These are phyloP conservation scores for Viola odorata DNA, from an alignment of 345 rosid genomes.

Conservation along the genomic window DNA sequence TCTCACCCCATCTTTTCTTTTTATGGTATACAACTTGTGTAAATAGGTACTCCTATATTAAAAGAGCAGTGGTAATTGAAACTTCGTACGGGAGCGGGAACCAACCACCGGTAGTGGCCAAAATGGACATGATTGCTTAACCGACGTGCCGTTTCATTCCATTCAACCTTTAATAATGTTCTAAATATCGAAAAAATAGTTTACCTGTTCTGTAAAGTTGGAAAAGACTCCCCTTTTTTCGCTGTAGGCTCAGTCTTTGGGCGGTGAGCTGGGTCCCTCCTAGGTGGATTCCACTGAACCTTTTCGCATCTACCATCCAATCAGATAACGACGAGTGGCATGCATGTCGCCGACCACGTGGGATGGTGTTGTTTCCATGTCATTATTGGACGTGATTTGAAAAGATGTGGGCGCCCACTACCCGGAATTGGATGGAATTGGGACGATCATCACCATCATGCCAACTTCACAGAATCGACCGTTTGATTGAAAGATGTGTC, in stretches of 20 bases:
- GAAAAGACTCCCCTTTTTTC: neutral
- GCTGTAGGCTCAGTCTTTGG: conserved; percentile 2
- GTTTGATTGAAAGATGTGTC: no score
- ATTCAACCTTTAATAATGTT: neutral
- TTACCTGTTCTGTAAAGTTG: neutral
- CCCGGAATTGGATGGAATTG: no score
- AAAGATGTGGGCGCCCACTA: neutral
- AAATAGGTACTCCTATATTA: no score
- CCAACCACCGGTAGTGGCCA: neutral
- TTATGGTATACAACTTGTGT: no score
- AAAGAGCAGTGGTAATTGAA: conserved; percentile 9
- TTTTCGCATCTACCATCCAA: neutral
- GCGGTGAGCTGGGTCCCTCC: conserved; percentile 20
- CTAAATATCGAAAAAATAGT: neutral
- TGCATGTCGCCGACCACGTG: conserved; percentile 15
- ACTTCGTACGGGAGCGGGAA: conserved; percentile 36
- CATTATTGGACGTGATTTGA: conserved; percentile 6
- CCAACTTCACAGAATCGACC: no score
- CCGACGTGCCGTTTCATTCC: neutral
- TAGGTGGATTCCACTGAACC: neutral
- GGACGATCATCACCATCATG: no score
- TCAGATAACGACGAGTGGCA: neutral
- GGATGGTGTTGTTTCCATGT: conserved; percentile 7
- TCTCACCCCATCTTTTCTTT: no score
- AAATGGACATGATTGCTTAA: neutral